Conservation (phyloP, 768 basidiomycete species). For the Panus rudis region DNA sequence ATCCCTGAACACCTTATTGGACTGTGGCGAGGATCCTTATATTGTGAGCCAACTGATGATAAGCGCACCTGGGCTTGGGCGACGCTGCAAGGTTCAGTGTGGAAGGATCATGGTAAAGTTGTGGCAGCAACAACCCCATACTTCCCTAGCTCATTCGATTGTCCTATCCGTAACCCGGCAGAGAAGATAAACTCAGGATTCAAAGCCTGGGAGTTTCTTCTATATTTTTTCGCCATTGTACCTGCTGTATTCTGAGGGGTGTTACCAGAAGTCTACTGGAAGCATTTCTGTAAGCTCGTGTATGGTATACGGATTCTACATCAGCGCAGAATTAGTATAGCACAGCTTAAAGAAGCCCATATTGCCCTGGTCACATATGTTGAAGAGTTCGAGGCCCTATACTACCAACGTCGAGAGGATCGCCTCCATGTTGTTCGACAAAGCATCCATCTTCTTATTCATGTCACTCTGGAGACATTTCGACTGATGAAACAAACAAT, state of each 20-base stretch:
- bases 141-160: conserved; percentile 33
- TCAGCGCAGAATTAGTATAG: conserved; percentile 6
- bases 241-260: conserved; percentile 19
- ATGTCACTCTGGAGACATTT: conserved; percentile 18
- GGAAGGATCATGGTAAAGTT: conserved; percentile 28
- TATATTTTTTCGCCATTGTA: conserved; percentile 14
- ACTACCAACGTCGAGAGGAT: conserved; percentile 20
- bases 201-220: conserved; percentile 22
- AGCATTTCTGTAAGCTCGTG: conserved; percentile 21
- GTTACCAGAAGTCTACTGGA: conserved; percentile 16
- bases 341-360: conserved; percentile 18
- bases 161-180: conserved; percentile 32
- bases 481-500: conserved; percentile 14
- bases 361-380: conserved; percentile 19
- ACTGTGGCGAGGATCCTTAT: conserved; percentile 25
- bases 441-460: conserved; percentile 26
- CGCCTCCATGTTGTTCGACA: conserved; percentile 28
- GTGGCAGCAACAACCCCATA: conserved; percentile 25
- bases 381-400: conserved; percentile 28
- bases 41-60: conserved; percentile 17
- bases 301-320: conserved; percentile 13
- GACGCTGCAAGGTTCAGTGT: conserved; percentile 14
- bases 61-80: conserved; percentile 25
- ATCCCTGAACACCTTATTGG: conserved; percentile 25
- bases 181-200: conserved; percentile 29